These are phyloP conservation scores for Hysterium pulicare DNA, from an alignment of 2,329 filamentous ascomycete species.

Conservation along the genomic window DNA sequence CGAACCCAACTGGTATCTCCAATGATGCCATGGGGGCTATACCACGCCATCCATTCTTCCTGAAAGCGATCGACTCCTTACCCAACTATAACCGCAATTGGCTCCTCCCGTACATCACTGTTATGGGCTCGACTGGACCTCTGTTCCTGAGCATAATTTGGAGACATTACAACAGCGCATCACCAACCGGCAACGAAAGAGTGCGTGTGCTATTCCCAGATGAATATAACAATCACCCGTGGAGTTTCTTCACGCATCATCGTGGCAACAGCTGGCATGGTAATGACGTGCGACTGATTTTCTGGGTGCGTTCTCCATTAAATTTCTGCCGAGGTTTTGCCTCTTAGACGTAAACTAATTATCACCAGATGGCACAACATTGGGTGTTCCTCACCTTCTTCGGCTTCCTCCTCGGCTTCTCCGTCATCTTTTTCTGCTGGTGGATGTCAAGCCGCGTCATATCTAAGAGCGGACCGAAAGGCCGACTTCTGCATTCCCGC, in stretches of 20 bases:
- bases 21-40: slow-evolving; percentile 78
- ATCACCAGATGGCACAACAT: slow-evolving; percentile 47
- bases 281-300: slow-evolving; percentile 61
- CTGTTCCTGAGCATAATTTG: slow-evolving; percentile 73
- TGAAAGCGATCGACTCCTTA: slow-evolving; percentile 65
- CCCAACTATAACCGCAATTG: slow-evolving; percentile 66
- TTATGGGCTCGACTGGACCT: slow-evolving; percentile 76
- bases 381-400: slow-evolving; percentile 55
- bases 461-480: slow-evolving; percentile 12
- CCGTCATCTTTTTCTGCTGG: slow-evolving; percentile 51
- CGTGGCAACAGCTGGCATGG: slow-evolving; percentile 64
- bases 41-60: slow-evolving; percentile 71
- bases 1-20: slow-evolving; percentile 72
- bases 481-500: slow-evolving; percentile 20
- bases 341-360: slow-evolving; percentile 1
- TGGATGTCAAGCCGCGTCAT: slow-evolving; percentile 48
- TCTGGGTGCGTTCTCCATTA: slow-evolving; percentile 50
- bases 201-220: slow-evolving; percentile 67
- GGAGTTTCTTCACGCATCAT: slow-evolving; percentile 70
- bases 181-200: slow-evolving; percentile 48
- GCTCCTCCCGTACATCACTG: slow-evolving; percentile 69
- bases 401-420: slow-evolving; percentile 52
- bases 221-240: slow-evolving; percentile 65
- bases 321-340: background rate
- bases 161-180: slow-evolving; percentile 65